Base-by-base conservation (phyloP, 208 protist species). In the Crithidia sp. region DNA sequence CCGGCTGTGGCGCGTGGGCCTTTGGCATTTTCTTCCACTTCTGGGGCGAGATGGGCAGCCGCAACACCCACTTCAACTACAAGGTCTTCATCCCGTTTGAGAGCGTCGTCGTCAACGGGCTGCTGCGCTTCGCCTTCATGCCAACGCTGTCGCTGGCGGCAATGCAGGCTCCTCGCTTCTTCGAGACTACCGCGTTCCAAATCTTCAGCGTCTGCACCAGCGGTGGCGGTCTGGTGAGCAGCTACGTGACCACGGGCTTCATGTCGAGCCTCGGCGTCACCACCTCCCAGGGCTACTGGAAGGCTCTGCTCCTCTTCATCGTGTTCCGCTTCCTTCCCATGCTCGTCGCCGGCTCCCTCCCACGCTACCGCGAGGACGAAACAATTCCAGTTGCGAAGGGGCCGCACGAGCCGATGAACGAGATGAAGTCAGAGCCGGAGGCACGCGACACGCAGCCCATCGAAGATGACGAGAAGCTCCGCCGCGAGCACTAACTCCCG, bases 41-140 rank as follows among this genome's bases (percentile, higher is more conserved):
- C 28, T 69, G 72, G 28, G 79, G 79, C 45, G 52, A 61, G 60
- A 45, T 71, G 63, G 66, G 79, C 60, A 77, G 71, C 61, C 57
- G 4, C 40, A 70, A 79, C 49, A 13, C 47, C 12, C 60, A 66
- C 40, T 79, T 87, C 52, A 44, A 55, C 58, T 84, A 45, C 55
- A 71, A 67, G 0, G 71, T 79, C 5, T 84, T 80, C 68, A 64
- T 87, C 9, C 65, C 76, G 10, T 76, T 87, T 44, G 57, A 87
- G 47, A 75, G 28, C 50, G 43, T 84, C 68, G n/a, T 87, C 12
- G 49, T 72, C 4, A 44, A 52, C 10, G n/a, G 57, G 3, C 69
- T 47, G 44, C 28, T 71, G 28, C 79, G 75, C 53, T 84, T 87
- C 47, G 79, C 78, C 68, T 84, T 84, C 65, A 82, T 87, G 79